These are phyloP conservation scores for Xanthoconium purpureum DNA, from an alignment of 768 basidiomycete species.

Conservation along the genomic window DNA sequence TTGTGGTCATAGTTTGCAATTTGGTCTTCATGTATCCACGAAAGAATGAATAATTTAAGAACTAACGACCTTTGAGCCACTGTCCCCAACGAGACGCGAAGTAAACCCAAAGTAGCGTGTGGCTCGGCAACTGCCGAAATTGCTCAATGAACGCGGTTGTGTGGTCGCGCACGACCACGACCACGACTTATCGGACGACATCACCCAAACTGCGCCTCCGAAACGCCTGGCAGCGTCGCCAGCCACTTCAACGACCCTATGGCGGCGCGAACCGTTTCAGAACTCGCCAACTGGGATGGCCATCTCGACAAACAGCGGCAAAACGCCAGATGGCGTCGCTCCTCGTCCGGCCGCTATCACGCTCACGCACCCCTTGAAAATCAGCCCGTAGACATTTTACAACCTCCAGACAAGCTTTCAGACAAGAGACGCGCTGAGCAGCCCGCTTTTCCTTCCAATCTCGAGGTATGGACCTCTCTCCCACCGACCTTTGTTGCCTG, in stretches of 20 bases:
- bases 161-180: slow-evolving; percentile 1
- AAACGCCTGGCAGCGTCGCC: not conserved
- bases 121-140: slow-evolving; percentile 10
- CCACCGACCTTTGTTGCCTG: not conserved
- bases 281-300: slow-evolving; percentile 18
- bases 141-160: slow-evolving; percentile 7
- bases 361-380: slow-evolving; percentile 2
- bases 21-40: no score
- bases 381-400: not conserved
- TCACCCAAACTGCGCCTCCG: not conserved
- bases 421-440: slow-evolving; percentile 9
- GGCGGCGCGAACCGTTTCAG: slow-evolving; percentile 13
- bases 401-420: not conserved
- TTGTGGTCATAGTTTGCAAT: no score
- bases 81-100: no score
- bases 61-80: no score
- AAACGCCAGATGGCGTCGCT: slow-evolving; percentile 6
- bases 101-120: not conserved
- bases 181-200: not conserved
- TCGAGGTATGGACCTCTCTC: slow-evolving; percentile 12
- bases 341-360: slow-evolving; percentile 14
- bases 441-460: not conserved
- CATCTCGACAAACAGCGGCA: slow-evolving; percentile 9
- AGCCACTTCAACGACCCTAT: slow-evolving; percentile 2
- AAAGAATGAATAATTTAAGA: no score